These are phyloP conservation scores for Actinomortierella wolfii DNA, from an alignment of 371 early-diverging fungal species.

Conservation along the genomic window DNA sequence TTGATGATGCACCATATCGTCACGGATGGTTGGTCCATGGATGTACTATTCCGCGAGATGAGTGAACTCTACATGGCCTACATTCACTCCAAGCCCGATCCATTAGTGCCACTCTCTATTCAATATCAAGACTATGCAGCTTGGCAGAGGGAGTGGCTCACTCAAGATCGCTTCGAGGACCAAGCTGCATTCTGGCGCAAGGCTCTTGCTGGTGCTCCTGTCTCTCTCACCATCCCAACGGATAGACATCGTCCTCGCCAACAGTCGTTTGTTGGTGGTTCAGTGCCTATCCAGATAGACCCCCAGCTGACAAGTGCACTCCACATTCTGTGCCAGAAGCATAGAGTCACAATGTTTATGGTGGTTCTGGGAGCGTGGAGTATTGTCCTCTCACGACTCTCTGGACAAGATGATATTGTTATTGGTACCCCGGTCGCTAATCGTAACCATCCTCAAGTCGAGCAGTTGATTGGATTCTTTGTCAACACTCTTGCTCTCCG, in stretches of 20 bases:
- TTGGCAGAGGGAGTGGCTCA: conserved; percentile 11
- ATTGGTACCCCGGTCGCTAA: neutral
- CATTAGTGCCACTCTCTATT: conserved; percentile 7
- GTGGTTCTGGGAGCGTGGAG: no score
- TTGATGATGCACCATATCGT: conserved; percentile 10
- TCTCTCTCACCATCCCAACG: conserved; percentile 1
- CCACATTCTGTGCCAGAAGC: no score
- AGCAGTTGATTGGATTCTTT: conserved; percentile 8
- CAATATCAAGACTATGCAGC: conserved; percentile 16
- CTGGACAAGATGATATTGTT: no score
- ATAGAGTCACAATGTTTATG: no score
- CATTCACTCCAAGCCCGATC: neutral
- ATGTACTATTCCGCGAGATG: neutral
- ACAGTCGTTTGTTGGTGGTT: no score
- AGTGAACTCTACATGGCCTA: conserved; percentile 4
- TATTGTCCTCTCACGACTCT: no score
- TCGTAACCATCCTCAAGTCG: neutral
- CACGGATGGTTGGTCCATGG: conserved; percentile 11
- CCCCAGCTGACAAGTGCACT: no score
- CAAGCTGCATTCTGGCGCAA: conserved; percentile 4
- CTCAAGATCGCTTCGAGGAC: conserved; percentile 1
- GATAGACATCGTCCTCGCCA: no score
- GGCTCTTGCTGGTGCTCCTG: conserved; percentile 2
- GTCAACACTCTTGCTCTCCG: conserved; percentile 16
- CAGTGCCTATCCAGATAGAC: no score